These are phyloP conservation scores for Penicillium sp. DNA, from an alignment of 2,329 filamentous ascomycete species.

Conservation along the genomic window DNA sequence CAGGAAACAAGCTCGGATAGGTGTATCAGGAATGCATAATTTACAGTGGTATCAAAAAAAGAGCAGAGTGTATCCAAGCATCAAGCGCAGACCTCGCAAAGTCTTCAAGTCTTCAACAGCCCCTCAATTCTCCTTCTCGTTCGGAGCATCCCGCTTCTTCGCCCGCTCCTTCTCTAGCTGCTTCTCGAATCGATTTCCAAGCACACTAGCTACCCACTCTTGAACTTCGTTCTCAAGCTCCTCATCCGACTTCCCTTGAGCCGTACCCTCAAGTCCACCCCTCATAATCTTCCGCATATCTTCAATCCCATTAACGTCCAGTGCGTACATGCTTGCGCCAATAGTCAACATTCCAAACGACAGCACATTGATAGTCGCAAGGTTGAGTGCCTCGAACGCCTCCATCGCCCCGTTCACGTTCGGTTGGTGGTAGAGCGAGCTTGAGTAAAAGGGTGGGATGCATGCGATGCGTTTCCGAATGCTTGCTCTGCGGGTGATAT, in stretches of 20 bases:
- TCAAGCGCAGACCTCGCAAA: neutral
- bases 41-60: constrained; percentile 20
- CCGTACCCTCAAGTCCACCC: constrained; percentile 58
- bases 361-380: constrained; percentile 83
- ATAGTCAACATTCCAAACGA: constrained; percentile 71
- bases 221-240: constrained; percentile 55
- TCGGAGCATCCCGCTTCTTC: constrained; percentile 19
- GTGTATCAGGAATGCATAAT: constrained; percentile 15
- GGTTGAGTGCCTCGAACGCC: constrained; percentile 75
- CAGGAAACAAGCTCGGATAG: constrained; percentile 2
- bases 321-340: constrained; percentile 72
- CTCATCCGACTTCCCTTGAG: constrained; percentile 45
- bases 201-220: constrained; percentile 50
- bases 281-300: constrained; percentile 63
- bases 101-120: neutral
- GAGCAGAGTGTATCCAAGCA: constrained; percentile 21
- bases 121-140: constrained; percentile 8
- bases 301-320: constrained; percentile 69
- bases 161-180: constrained; percentile 37
- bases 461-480: constrained; percentile 59
- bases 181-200: constrained; percentile 50
- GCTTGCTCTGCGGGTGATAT: constrained; percentile 70
- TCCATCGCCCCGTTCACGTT: constrained; percentile 65
- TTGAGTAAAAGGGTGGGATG: constrained; percentile 68
- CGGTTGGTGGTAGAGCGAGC: constrained; percentile 45